Conservation (phyloP, 2,329 filamentous ascomycete species). For the Talaromyces sp. region DNA sequence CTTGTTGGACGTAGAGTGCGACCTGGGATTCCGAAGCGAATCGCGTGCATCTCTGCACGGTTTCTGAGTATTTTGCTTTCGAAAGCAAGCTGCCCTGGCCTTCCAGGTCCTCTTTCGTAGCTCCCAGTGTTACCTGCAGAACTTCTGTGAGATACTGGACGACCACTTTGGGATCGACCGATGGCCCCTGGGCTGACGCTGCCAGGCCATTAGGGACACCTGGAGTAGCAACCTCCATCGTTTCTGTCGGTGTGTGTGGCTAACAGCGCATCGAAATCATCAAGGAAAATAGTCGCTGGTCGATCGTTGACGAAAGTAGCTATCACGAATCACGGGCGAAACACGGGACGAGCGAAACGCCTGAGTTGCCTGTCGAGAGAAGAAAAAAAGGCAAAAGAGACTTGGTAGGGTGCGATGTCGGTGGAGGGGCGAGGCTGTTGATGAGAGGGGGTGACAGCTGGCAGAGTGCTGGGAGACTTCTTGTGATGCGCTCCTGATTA, state of each 20-base stretch:
- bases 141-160: slow-evolving; percentile 68
- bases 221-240: slow-evolving; percentile 35
- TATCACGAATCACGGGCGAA: background rate
- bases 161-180: slow-evolving; percentile 62
- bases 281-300: background rate
- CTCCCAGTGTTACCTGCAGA: slow-evolving; percentile 68
- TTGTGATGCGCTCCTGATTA: background rate
- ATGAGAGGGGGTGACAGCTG: background rate
- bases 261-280: slow-evolving; percentile 27
- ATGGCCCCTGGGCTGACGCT: slow-evolving; percentile 22
- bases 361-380: background rate
- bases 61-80: slow-evolving; percentile 65
- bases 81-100: slow-evolving; percentile 78
- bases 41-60: slow-evolving; percentile 77
- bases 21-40: slow-evolving; percentile 86
- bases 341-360: background rate
- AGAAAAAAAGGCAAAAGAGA: background rate
- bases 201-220: slow-evolving; percentile 32
- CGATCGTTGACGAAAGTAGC: background rate
- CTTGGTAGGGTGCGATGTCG: background rate
- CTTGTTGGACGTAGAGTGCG: slow-evolving; percentile 88
- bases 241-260: slow-evolving; percentile 16
- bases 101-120: slow-evolving; percentile 72
- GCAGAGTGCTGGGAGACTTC: background rate
- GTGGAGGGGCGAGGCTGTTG: background rate